phyloP scores from a whole-genome alignment of 352 stramenopile species.

The Phytophthora podocarpi region DNA sequence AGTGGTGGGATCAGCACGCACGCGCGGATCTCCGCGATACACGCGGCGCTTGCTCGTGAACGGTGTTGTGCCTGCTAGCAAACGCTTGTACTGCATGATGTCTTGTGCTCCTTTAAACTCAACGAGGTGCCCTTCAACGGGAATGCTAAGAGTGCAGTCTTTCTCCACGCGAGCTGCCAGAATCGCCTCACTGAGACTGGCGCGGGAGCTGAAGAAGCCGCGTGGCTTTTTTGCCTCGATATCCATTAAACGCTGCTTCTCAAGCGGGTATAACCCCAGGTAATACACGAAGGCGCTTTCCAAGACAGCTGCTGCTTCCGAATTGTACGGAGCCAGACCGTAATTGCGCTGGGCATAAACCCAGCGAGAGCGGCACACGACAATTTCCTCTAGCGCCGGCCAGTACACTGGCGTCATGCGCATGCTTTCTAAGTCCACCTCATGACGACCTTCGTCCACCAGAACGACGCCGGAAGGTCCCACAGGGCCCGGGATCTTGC shows the following conservation, averaged over 20 bases:
- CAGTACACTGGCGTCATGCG: constrained; percentile 85
- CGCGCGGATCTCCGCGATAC: constrained; percentile 77
- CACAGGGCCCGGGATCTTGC: constrained; percentile 34
- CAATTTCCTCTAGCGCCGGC: constrained; percentile 65
- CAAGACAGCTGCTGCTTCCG: constrained; percentile 48
- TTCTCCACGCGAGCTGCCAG: constrained; percentile 42
- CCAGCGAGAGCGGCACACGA: constrained; percentile 78
- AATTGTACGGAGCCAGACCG: constrained; percentile 76
- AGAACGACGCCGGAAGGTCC: constrained; percentile 61
- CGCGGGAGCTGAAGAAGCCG: constrained; percentile 51
- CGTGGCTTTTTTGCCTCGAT: constrained; percentile 52
- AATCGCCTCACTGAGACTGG: constrained; percentile 34
- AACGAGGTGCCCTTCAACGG: constrained; percentile 80
- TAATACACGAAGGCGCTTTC: constrained; percentile 81
- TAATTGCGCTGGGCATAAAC: constrained; percentile 86
- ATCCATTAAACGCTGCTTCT: constrained; percentile 61
- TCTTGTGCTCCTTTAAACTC: constrained; percentile 81
- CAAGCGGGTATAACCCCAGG: constrained; percentile 64
- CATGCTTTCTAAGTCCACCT: constrained; percentile 82
- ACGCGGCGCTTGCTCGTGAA: constrained; percentile 84
- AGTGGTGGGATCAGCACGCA: constrained; percentile 55
- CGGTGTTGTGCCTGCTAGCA: constrained; percentile 74
- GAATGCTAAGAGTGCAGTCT: constrained; percentile 67
- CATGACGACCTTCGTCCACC: constrained; percentile 83
- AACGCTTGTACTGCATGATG: constrained; percentile 84